These are phyloP conservation scores for Aaosphaeria arxii DNA, from an alignment of 2,329 filamentous ascomycete genomes.

Conservation along the genomic window DNA sequence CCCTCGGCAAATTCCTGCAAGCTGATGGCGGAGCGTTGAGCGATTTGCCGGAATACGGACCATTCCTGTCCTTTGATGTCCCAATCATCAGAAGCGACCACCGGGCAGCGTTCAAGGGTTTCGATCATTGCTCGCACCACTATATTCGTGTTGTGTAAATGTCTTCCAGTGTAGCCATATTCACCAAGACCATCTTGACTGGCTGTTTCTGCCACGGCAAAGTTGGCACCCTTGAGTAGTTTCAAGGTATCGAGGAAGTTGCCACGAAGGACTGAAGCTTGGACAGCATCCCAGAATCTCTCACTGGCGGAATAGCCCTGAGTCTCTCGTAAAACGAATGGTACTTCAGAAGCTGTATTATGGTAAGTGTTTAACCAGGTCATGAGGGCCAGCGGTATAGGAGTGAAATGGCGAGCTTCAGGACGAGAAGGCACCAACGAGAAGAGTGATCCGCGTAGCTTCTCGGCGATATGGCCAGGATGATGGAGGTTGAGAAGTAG, in stretches of 20 bases:
- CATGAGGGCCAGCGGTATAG: conserved; percentile 75
- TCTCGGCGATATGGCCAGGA: conserved; percentile 34
- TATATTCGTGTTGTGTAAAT: conserved; percentile 74
- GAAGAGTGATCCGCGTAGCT: conserved; percentile 20
- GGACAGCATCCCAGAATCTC: conserved; percentile 84
- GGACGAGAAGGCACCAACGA: conserved; percentile 22
- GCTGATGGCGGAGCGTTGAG: conserved; percentile 65
- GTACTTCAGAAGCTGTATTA: conserved; percentile 64
- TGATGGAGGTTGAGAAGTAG: conserved; percentile 77
- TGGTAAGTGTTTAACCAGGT: conserved; percentile 80
- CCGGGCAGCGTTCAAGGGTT: conserved; percentile 72
- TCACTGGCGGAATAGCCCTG: conserved; percentile 74
- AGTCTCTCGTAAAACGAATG: conserved; percentile 60
- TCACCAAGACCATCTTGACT: conserved; percentile 61
- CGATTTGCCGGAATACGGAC: conserved; percentile 76
- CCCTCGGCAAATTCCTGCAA: conserved; percentile 79
- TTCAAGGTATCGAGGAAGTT: conserved; percentile 65
- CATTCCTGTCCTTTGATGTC: conserved; percentile 78
- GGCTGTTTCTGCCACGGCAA: conserved; percentile 68
- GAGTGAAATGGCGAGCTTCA: conserved; percentile 29
- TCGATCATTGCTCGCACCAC: conserved; percentile 67
- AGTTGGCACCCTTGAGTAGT: conserved; percentile 72
- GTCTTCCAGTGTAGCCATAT: conserved; percentile 68
- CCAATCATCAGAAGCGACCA: conserved; percentile 67
- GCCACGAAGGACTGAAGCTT: conserved; percentile 67